Base-by-base conservation (phyloP, 2,329 filamentous ascomycete genomes). In the Microcyclospora pomicola region DNA sequence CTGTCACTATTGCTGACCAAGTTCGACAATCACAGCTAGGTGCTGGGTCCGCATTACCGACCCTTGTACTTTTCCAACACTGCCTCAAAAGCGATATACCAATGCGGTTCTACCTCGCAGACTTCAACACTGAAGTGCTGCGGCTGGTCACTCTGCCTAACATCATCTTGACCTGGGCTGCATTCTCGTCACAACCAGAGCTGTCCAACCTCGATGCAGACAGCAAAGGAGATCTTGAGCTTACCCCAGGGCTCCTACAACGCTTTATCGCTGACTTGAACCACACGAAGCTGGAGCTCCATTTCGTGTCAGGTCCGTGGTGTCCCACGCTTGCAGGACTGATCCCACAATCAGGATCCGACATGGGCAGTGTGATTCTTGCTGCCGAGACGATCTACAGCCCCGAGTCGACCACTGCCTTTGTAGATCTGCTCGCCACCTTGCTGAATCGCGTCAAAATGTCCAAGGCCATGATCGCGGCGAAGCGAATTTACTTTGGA, bases 361-460 rank as follows among this genome's bases (percentile, higher is more conserved):
- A 58, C 9, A 54, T 63, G 44, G 63, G 64, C 15, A 62, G 60
- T 0, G 59, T 82, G 2, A 62, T 87, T 5, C 62, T 91, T 2
- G 83, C 78, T 1, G 80, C 82, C 1, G 83, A 91, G 59, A 91
- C 83, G 0, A 88, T 91, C 33, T 91, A 91, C 60, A 84, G 78
- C 2, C 82, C 81, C 0, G 75, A 77, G 40, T 78, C 80, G 0
- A 68, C 86, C 15, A 63, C 65, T 28, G 69, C 75, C 0, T 91
- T 88, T 53, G 73, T 77, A 1, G 72, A 80, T 30, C 76, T 77
- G 4, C 63, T 86, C 10, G 67, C 80, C 31, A 62, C 62, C 3
- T 61, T 83, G 12, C 61, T 86, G 33, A 51, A 53, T 33, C 49
- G 62, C 11, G 65, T 76, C 35, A 64, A 67, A 36, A 61, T 64